Base-by-base conservation (phyloP, 768 basidiomycete genomes). In the Leucocoprinus birnbaumii region DNA sequence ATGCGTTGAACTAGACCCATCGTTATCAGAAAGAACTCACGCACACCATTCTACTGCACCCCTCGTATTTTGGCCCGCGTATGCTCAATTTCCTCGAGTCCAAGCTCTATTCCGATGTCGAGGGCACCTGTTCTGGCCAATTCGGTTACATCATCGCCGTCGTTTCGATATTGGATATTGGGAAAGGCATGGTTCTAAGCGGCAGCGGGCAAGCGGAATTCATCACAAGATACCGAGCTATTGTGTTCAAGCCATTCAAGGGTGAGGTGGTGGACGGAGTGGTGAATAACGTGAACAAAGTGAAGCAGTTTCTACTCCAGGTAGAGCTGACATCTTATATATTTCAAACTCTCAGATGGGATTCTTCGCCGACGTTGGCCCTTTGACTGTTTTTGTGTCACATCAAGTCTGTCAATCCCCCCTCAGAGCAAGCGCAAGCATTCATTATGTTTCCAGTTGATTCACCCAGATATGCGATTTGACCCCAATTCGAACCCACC, bases 241-340 rank as follows among this genome's bases (percentile, higher is more conserved):
- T 99, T 60, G 96, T 99, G 18, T 98, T 97, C 82, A 95, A 98
- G 71, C 97, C 97, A n/a, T 98, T 98, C 81, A 97, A 98, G 70
- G 95, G 94, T 9, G 96, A 99, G 68, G 96, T 98, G 3, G 91
- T 99, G 16, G 97, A 99, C 68, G 96, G 94, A 0, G 87, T 94
- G 2, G 96, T 99, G 16, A 89, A 87, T 63, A 94, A 91, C 58
- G 97, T 99, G 34, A 95, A 87, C 69, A 97, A 97, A 82, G 96
- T 94, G 61, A 63, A 85, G 51, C 21, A 2, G n/a, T 14, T 26
- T 8, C 3, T 26, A 27, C 4, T 24, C 9, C 3, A 44, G 14
- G 18, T 13, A 1, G 9, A 19, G 31, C 31, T 3, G 47, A 9
- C 13, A 21, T 34, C 27, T 35, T 5, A 19, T 48, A 5, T 9